phyloP scores from a whole-genome alignment of 257 asterid species.

The Marsdenia floribunda region DNA sequence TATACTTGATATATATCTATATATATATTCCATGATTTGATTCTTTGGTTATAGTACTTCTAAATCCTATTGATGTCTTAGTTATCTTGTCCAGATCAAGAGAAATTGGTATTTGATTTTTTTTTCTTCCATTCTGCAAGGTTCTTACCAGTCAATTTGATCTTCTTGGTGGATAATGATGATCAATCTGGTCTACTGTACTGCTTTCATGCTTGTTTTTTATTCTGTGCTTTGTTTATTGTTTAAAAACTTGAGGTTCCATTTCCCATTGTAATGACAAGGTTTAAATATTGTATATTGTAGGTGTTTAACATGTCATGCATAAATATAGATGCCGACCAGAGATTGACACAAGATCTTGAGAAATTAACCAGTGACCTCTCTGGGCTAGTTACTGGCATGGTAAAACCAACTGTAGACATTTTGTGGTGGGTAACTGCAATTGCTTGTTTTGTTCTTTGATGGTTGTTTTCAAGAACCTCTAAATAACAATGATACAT shows the following conservation, averaged over 20 bases:
- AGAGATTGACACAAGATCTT: slow-evolving; percentile 93
- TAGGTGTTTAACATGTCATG: slow-evolving; percentile 80
- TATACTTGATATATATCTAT: not conserved
- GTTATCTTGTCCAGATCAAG: not conserved
- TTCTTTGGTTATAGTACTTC: not conserved
- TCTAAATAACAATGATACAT: slow-evolving; percentile 17
- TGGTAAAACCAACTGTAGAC: slow-evolving; percentile 99
- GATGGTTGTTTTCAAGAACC: slow-evolving; percentile 12
- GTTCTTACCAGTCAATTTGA: not conserved
- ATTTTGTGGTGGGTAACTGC: slow-evolving; percentile 64
- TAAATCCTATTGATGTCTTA: not conserved
- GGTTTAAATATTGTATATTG: slow-evolving; percentile 18
- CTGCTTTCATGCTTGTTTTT: not conserved
- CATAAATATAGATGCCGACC: slow-evolving; percentile 81
- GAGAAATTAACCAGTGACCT: slow-evolving; percentile 90
- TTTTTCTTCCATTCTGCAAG: not conserved
- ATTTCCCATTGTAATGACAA: not conserved
- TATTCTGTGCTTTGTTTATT: not conserved
- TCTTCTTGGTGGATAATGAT: not conserved
- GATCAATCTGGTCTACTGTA: not conserved
- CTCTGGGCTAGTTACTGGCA: slow-evolving; percentile 97
- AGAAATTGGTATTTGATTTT: not conserved
- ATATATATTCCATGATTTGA: not conserved
- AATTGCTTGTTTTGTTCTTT: not conserved
- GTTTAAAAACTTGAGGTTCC: slow-evolving; percentile 1